Percentiles rank a stretch among this genome's conserved stretches.
Conservation (phyloP, 805 yeast genomes). For the Grigorovia yakushimaensis region DNA sequence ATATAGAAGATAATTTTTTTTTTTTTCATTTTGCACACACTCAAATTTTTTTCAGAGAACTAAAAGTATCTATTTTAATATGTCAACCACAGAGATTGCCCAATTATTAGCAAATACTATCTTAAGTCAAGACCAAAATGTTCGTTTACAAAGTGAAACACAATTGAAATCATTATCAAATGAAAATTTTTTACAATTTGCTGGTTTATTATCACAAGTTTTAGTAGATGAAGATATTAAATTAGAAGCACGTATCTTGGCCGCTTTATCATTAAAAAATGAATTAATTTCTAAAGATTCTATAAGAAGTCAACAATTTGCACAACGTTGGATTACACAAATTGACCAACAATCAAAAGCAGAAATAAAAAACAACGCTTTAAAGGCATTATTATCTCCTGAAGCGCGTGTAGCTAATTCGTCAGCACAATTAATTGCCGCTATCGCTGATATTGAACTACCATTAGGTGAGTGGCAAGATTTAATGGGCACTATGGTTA, state of each 20-base stretch:
- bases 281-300: constrained; percentile 76
- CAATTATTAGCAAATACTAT: constrained; percentile 72
- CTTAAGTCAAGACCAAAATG: constrained; percentile 51
- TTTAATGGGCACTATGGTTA: constrained; percentile 72
- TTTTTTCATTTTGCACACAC: background rate
- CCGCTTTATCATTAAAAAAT: constrained; percentile 81
- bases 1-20: no score
- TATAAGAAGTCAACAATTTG: constrained; percentile 45
- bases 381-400: constrained; percentile 53
- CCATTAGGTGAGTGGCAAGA: constrained; percentile 86
- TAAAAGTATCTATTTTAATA: constrained; percentile 1
- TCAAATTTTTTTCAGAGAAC: background rate
- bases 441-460: constrained; percentile 91
- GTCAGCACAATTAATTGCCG: constrained; percentile 90
- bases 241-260: constrained; percentile 82
- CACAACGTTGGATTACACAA: constrained; percentile 60
- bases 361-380: constrained; percentile 56
- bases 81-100: constrained; percentile 43
- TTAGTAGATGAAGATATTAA: constrained; percentile 55
- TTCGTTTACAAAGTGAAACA: constrained; percentile 69
- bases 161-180: constrained; percentile 62
- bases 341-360: constrained; percentile 46
- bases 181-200: constrained; percentile 66
- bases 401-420: constrained; percentile 73
- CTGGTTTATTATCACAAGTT: constrained; percentile 59